A percentile compares a stretch with the other conserved stretches of the same genome.
Conservation (phyloP, 768 basidiomycete genomes). For the Tephrocybe sp. region DNA sequence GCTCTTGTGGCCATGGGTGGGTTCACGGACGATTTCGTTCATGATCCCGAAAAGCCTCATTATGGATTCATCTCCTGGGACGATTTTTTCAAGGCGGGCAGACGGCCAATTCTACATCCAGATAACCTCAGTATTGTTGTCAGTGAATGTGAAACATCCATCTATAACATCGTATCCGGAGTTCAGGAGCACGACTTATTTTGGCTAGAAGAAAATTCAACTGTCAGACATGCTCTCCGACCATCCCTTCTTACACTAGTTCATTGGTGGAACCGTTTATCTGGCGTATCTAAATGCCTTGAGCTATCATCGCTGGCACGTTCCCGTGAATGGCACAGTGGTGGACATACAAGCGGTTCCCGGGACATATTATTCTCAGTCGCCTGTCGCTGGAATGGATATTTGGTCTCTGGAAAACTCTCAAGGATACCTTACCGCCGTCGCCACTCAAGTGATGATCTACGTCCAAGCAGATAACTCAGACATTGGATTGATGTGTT, state of each 20-base stretch:
- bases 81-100: constrained; percentile 41
- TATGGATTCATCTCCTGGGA: constrained; percentile 26
- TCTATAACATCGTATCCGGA: constrained; percentile 34
- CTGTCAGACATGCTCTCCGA: constrained; percentile 47
- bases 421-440: constrained; percentile 37
- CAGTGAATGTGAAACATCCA: constrained; percentile 48
- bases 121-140: constrained; percentile 31
- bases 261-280: constrained; percentile 44
- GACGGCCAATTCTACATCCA: constrained; percentile 33
- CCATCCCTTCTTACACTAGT: constrained; percentile 25
- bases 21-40: constrained; percentile 1
- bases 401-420: constrained; percentile 22
- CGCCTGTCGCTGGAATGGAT: constrained; percentile 19
- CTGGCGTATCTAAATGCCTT: constrained; percentile 51
- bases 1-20: constrained; percentile 9
- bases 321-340: constrained; percentile 43
- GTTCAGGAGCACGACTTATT: constrained; percentile 40
- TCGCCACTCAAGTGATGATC: constrained; percentile 51
- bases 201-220: constrained; percentile 50
- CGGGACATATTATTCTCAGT: constrained; percentile 48
- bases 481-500: constrained; percentile 54
- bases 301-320: constrained; percentile 56
- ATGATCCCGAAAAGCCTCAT: background rate
- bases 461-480: constrained; percentile 53
- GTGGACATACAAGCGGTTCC: constrained; percentile 40